A percentile compares a stretch with the other conserved stretches of the same genome.
phyloP scores from a whole-genome alignment of 75 land plant species.

The Larix kaempferi region DNA sequence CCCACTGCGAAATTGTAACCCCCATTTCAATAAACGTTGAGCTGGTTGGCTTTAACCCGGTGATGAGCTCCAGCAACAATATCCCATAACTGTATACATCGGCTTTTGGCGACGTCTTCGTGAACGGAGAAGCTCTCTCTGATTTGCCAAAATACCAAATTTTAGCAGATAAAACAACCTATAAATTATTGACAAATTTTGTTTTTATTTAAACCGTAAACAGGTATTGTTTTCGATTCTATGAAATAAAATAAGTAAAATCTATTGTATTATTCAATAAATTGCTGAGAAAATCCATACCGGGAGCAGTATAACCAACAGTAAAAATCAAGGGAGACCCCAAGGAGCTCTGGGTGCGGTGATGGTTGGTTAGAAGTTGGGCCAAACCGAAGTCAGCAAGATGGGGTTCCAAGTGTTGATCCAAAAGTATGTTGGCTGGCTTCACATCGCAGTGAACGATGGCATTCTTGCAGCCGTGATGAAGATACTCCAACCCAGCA shows the following conservation, averaged over 20 bases:
- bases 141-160: too few species aligned
- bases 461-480: conserved; percentile 52
- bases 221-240: too few species aligned
- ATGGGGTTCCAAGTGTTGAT: conserved; percentile 53
- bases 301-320: neutral
- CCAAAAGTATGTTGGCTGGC: conserved; percentile 43
- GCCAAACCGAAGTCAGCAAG: conserved; percentile 66
- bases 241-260: neutral
- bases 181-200: too few species aligned
- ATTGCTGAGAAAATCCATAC: neutral
- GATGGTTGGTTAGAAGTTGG: neutral
- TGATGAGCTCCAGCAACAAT: neutral
- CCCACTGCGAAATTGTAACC: too few species aligned
- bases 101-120: neutral
- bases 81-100: neutral
- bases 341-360: neutral
- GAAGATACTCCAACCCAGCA: conserved; percentile 50
- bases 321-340: neutral
- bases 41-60: neutral
- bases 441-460: conserved; percentile 65
- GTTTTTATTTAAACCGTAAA: too few species aligned
- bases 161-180: too few species aligned
- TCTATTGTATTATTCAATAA: neutral
- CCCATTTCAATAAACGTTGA: too few species aligned
- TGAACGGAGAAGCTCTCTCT: neutral